A percentile compares a stretch with the other conserved stretches of the same genome.
These are phyloP conservation scores for Geranium rotundifolium DNA, from an alignment of 345 rosid genomes.

Conservation along the genomic window DNA sequence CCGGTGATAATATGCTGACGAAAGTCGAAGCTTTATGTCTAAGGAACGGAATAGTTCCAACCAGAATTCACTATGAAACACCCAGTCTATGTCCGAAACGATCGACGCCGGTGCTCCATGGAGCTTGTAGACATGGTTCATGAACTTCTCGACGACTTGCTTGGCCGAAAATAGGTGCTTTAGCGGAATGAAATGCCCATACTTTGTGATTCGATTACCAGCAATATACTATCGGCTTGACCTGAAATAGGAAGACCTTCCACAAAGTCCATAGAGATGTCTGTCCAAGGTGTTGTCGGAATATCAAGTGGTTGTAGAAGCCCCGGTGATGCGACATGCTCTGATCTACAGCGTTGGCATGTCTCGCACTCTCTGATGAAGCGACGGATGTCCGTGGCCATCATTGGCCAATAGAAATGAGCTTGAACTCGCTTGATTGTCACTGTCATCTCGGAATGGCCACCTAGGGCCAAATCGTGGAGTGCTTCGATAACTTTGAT, in stretches of 20 bases:
- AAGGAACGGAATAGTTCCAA: not conserved
- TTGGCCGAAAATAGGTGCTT: not conserved
- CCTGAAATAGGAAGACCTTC: not conserved
- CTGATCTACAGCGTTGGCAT: not conserved
- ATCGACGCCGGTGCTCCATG: conserved; percentile 1
- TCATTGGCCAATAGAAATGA: not conserved
- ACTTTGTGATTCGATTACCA: not conserved
- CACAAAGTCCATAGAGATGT: conserved; percentile 1
- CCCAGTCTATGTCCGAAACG: not conserved
- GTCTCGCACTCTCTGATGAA: not conserved
- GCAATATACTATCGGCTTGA: not conserved
- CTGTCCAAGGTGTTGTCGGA: not conserved
- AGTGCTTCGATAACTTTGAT: not conserved
- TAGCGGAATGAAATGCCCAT: not conserved
- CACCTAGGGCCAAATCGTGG: not conserved
- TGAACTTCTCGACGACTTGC: not conserved
- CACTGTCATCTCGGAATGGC: not conserved
- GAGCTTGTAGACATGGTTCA: not conserved
- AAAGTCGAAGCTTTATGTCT: not conserved
- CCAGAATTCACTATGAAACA: conserved; percentile 5
- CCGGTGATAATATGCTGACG: not conserved
- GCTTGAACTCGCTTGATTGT: not conserved
- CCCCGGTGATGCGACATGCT: not conserved
- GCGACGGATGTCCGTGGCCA: not conserved
- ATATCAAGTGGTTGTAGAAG: not conserved